phyloP scores from a whole-genome alignment of 1,139 yeast species.

The Yamadazyma sp. region DNA sequence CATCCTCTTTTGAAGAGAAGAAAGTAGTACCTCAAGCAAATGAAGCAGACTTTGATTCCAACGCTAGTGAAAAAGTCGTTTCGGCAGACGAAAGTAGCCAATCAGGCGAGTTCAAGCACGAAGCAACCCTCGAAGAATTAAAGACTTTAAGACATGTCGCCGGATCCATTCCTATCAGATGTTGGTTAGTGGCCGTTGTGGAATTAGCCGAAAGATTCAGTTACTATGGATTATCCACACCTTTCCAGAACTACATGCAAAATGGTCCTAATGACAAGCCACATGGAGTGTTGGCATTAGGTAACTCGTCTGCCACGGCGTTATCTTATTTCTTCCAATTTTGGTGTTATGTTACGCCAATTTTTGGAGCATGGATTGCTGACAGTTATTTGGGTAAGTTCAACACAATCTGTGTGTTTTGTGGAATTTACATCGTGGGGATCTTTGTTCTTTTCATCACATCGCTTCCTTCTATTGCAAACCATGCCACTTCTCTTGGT shows the following conservation, averaged over 20 bases:
- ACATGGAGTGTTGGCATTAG: constrained; percentile 62
- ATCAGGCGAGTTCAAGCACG: constrained; percentile 12
- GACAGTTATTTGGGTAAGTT: constrained; percentile 76
- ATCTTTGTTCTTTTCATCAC: constrained; percentile 67
- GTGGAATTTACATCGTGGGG: constrained; percentile 62
- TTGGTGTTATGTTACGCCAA: constrained; percentile 81
- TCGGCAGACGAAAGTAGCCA: constrained; percentile 2
- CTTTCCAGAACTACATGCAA: constrained; percentile 80
- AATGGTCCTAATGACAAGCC: constrained; percentile 44
- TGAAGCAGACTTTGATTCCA: background rate
- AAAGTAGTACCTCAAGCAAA: background rate
- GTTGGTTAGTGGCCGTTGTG: constrained; percentile 75
- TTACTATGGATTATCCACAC: constrained; percentile 77
- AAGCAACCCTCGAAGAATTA: constrained; percentile 41
- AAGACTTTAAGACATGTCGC: constrained; percentile 42
- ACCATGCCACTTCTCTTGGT: constrained; percentile 46
- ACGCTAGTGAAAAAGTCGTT: constrained; percentile 3
- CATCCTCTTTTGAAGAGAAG: constrained; percentile 2
- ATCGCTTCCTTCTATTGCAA: constrained; percentile 63
- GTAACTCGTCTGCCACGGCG: constrained; percentile 69
- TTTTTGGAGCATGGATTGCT: constrained; percentile 73
- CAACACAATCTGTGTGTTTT: constrained; percentile 63
- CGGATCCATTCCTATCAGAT: constrained; percentile 41
- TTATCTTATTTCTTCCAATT: constrained; percentile 76
- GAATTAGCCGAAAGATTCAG: constrained; percentile 84